Evolutionary conservation across 2,329 filamentous ascomycete species (phyloP).

Genomic region (Pseudogymnoascus sp.): DNA sequence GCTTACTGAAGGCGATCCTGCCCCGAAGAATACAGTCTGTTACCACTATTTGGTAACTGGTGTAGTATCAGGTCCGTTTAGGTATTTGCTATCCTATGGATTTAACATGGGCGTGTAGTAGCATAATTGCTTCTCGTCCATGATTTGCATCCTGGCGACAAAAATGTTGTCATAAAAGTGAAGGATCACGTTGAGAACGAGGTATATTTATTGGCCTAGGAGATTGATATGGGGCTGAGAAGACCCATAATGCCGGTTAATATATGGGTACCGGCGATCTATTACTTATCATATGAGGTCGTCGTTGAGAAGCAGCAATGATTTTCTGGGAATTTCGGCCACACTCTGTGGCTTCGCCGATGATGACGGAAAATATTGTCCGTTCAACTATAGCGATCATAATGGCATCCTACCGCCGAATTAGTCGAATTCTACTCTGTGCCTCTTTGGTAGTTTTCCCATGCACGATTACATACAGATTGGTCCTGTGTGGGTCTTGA

Average conservation of each 20-base stretch:
- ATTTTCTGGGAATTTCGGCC: background rate
- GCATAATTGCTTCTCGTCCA: background rate
- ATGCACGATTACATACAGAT: background rate
- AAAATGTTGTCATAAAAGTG: background rate
- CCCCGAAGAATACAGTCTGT: background rate
- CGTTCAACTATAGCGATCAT: background rate
- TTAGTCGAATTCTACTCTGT: background rate
- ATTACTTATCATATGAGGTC: background rate
- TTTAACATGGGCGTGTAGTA: background rate
- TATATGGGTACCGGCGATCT: background rate
- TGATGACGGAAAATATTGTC: background rate
- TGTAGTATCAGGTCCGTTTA: background rate
- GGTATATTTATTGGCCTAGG: background rate
- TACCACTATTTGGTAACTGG: background rate
- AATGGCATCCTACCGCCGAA: background rate
- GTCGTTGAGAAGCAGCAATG: background rate
- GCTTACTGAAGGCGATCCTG: background rate
- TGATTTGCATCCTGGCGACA: background rate
- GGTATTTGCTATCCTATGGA: background rate
- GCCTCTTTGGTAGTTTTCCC: background rate
- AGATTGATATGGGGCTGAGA: background rate
- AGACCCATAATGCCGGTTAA: background rate
- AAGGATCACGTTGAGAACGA: background rate
- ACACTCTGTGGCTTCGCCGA: background rate
- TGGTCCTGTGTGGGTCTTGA: background rate